Evolutionary conservation across 441 rosid species (phyloP), one percentile per base, ranked within the genome.

Genomic region (Metrosideros polymorpha): DNA sequence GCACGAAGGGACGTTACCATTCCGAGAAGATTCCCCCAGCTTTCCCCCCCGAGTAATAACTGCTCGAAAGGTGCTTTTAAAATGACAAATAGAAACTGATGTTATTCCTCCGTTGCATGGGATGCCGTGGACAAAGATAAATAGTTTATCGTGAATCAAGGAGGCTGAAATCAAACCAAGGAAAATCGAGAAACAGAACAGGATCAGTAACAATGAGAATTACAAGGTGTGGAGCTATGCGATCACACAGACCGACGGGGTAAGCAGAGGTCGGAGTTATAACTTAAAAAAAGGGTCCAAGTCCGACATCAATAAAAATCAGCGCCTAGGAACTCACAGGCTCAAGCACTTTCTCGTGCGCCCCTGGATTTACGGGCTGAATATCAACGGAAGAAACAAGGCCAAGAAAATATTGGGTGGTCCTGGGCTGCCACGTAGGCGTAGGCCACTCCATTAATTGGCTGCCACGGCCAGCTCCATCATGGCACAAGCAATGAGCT

Each of bases 401-500:
- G 32, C 63, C 63, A 56, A 27, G 30, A 56, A 54, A 24, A 12
- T 27, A 56, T 56, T 56, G 61, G 17, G 61, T 6, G 61, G 30
- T 56, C 29, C 6, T 55, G 27, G 59, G 24, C n/a, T n/a, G n/a
- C 9, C 12, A 25, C 61, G 12, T 27, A 25, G 61, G 61, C 63
- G n/a, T 56, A 3, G 32, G 63, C 63, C 63, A 27, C 9, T 12
- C 32, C 63, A 57, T 6, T n/a, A 57, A 57, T 57, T 29, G 57
- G 63, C 32, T n/a, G 30, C 32, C 63, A n/a, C 63, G 76, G 76
- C 30, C 76, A 32, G 6, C 76, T 18, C 12, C 76, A 8, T 63
- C 43, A 63, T 63, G 24, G 76, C 76, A 32, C 43, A 29, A 59
- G 85, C 66, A 49, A 91, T 91, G 95, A 63, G 84, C 89, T 85